Base-by-base conservation (phyloP, 2,329 filamentous ascomycete species). In the Cyanodermella asteris region DNA sequence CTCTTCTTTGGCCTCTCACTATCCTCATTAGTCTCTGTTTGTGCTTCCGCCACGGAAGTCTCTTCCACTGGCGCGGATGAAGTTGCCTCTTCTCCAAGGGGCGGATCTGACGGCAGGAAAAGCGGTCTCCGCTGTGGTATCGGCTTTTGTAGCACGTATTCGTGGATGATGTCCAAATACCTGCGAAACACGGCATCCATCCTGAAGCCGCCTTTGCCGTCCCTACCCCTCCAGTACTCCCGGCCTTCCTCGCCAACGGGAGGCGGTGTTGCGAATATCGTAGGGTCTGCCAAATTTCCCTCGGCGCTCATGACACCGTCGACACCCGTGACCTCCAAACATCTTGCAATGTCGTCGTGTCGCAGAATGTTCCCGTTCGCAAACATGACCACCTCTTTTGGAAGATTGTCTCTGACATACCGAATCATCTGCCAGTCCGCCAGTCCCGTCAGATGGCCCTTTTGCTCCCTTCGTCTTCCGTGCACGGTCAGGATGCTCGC, bases 301-400 rank as follows among this genome's bases (percentile, higher is more conserved):
- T 97, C 87, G 5, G 87, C 87, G 36, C 74, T 84, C 87, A 97
- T 94, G 25, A 97, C 68, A 11, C 64, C 87, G 45, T 97, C 87
- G 2, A 72, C 84, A 1, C 82, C 81, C 1, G 87, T 97, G 4
- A 61, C 77, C 24, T 69, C 64, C 12, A 97, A 53, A 41, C 84
- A 94, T 12, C 53, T 54, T 25, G 72, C 63, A 7, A 97, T 55
- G 43, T 97, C 84, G 1, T 59, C 70, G 30, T 73, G 61, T 44
- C 77, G 73, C 30, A 97, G 53, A 18, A 93, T 72, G 42, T 97
- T 97, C 8, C 87, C 87, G 46, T 97, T 97, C 4, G 87, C 87
- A 43, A 97, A 94, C 3, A 97, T 66, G 13, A 97, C 87, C 6
- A 81, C 90, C 23, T 93, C 81, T 1, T 61, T 53, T 0, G 84